Percentiles rank a stretch among this genome's conserved stretches.
phyloP scores from a whole-genome alignment of 1,284 basidiomycete genomes.

The Puccinia hordei region DNA sequence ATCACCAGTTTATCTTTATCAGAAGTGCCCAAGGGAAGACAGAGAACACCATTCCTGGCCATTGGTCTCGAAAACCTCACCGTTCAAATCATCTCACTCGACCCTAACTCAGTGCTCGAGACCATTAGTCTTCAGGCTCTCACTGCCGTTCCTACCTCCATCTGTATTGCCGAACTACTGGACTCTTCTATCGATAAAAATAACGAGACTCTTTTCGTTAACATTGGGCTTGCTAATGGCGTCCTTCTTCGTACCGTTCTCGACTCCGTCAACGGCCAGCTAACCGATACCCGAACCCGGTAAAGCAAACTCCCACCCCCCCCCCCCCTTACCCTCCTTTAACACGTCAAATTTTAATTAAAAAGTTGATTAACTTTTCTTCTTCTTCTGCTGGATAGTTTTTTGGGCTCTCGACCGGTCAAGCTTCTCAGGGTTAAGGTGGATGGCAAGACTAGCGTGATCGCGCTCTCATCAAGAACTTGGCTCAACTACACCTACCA shows the following conservation, averaged over 20 bases:
- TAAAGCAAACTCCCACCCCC: conserved; percentile 58
- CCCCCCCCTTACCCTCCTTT: too few species aligned
- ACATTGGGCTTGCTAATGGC: conserved; percentile 94
- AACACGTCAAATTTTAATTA: too few species aligned
- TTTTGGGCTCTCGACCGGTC: conserved; percentile 91
- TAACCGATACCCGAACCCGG: conserved; percentile 95
- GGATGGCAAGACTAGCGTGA: conserved; percentile 81
- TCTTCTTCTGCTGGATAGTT: conserved; percentile 73
- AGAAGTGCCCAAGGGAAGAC: conserved; percentile 89
- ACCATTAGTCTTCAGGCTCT: conserved; percentile 79
- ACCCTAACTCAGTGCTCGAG: conserved; percentile 90
- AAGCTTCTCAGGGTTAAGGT: conserved; percentile 83
- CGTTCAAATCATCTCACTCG: conserved; percentile 93
- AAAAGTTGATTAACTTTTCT: too few species aligned
- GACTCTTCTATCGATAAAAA: conserved; percentile 95
- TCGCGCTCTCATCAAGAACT: conserved; percentile 89
- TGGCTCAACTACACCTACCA: conserved; percentile 98
- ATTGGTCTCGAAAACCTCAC: conserved; percentile 99
- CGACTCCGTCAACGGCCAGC: conserved; percentile 87
- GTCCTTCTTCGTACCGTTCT: conserved; percentile 92
- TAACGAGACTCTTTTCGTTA: conserved; percentile 92
- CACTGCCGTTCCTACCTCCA: conserved; percentile 90
- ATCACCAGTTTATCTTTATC: conserved; percentile 89
- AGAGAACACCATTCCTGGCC: conserved; percentile 88
- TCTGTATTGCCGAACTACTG: conserved; percentile 96